A percentile compares a stretch with the other conserved stretches of the same genome.
phyloP scores from a whole-genome alignment of 192 early-diverging fungal species.

The Linnemannia zychae region DNA sequence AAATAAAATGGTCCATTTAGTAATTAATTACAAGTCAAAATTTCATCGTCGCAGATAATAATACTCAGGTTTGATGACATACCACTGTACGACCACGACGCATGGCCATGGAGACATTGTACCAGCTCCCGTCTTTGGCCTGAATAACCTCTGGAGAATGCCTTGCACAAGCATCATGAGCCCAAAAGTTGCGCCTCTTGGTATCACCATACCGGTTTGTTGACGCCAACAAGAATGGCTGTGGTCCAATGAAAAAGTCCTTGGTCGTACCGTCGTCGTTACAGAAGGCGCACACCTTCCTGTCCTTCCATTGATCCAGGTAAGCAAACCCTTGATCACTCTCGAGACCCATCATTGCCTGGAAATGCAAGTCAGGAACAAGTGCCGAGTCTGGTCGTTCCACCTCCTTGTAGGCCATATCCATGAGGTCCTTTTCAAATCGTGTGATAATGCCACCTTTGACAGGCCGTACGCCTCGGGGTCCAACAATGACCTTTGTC shows the following conservation, averaged over 20 bases:
- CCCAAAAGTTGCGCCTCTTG: conserved; percentile 80
- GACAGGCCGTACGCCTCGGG: conserved; percentile 66
- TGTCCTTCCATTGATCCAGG: conserved; percentile 62
- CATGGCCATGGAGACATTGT: conserved; percentile 86
- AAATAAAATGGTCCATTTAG: no score
- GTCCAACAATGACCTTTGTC: conserved; percentile 72
- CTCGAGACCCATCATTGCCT: conserved; percentile 55
- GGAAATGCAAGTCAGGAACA: conserved; percentile 24
- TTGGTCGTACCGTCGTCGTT: conserved; percentile 70
- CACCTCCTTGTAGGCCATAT: conserved; percentile 49
- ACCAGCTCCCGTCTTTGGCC: conserved; percentile 79
- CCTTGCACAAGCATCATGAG: conserved; percentile 85
- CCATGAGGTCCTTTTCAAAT: conserved; percentile 72
- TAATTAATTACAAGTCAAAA: no score
- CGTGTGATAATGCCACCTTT: conserved; percentile 70
- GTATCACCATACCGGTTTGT: conserved; percentile 64
- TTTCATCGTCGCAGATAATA: neutral
- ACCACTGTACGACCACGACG: conserved; percentile 79
- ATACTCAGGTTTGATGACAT: conserved; percentile 16
- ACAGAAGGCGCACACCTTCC: conserved; percentile 78
- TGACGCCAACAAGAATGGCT: conserved; percentile 71
- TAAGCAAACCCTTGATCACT: conserved; percentile 62
- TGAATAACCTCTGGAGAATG: conserved; percentile 89
- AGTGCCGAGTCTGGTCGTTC: neutral
- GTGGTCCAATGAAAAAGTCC: conserved; percentile 70